Conservation (phyloP, 2,329 filamentous ascomycete genomes). For the Coniochaeta sp. region DNA sequence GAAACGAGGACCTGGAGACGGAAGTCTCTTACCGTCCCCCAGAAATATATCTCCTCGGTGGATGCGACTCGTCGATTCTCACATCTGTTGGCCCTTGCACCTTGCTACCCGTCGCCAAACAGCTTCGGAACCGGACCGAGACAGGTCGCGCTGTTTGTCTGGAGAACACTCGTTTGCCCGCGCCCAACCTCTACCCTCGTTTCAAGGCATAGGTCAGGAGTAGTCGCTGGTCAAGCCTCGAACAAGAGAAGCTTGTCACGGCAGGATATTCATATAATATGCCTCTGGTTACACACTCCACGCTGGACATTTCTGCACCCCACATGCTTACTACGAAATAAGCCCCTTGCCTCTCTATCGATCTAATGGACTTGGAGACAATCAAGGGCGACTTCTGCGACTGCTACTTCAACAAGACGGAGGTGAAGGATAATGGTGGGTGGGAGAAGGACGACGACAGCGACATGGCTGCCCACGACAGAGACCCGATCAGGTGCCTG, state of each 20-base stretch:
- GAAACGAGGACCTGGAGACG: neutral
- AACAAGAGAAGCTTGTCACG: neutral
- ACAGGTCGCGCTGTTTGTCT: constrained; percentile 5
- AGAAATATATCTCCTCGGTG: neutral
- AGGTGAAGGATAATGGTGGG: constrained; percentile 1
- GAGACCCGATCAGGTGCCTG: constrained; percentile 26
- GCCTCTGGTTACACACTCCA: constrained; percentile 7
- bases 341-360: neutral
- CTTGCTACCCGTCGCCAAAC: constrained; percentile 1
- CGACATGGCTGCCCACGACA: constrained; percentile 12
- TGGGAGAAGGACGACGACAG: neutral
- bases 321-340: neutral
- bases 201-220: neutral
- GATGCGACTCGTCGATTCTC: constrained; percentile 6
- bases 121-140: neutral
- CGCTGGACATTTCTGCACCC: neutral
- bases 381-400: neutral
- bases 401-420: constrained; percentile 2
- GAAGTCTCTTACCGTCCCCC: neutral
- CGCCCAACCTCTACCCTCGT: neutral
- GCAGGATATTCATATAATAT: constrained; percentile 6
- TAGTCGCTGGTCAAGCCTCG: neutral
- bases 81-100: constrained; percentile 1
- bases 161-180: constrained; percentile 6
- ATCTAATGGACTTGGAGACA: constrained; percentile 2